Base-by-base conservation (phyloP, 176 grass and related monocot genomes). In the Alopecurus myosuroides region DNA sequence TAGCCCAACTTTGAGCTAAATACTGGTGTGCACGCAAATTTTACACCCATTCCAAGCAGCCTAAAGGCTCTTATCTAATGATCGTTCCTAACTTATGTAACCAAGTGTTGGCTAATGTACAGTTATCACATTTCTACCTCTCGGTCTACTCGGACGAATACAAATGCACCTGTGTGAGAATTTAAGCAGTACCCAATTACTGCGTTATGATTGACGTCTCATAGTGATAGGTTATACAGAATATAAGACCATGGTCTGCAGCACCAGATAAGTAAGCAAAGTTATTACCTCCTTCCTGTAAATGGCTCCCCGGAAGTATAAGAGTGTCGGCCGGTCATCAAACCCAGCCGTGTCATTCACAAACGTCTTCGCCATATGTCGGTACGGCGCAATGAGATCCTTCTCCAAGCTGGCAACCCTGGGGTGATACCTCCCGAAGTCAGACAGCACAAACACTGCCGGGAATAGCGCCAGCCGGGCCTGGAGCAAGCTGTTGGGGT, bases 221-320 rank as follows among this genome's bases (percentile, higher is more conserved):
- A 22, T 15, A 49, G 10, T 72, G 15, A 33, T 50, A 74, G 26
- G 9, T 31, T 50, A 33, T 74, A 74, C 71, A 50, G 4, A 48
- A 23, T 64, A 83, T 33, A 60, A 61, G 2, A 23, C 33, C 69
- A 14, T 36, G 3, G 49, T 51, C 1, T 65, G 42, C 11, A 15
- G 7, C 18, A 1, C 6, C 4, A 62, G 20, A 70, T 62, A 22
- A 50, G 42, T n/a, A 37, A 78, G 55, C 28, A 83, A 0, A 74
- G n/a, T n/a, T 25, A 29, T 95, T 92, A 98, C 96, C 94, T 98
- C 91, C 81, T 98, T 98, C 82, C 96, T 92, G 84, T 95, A 94
- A 80, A 98, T 98, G 26, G 96, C 91, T 73, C 96, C 96, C 65
- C 92, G 82, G 74, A 98, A 98, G 51, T 94, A 98, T 40, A 98